Evolutionary conservation across 2,329 filamentous ascomycete species (phyloP).

Genomic region (Penicillium decumbens): DNA sequence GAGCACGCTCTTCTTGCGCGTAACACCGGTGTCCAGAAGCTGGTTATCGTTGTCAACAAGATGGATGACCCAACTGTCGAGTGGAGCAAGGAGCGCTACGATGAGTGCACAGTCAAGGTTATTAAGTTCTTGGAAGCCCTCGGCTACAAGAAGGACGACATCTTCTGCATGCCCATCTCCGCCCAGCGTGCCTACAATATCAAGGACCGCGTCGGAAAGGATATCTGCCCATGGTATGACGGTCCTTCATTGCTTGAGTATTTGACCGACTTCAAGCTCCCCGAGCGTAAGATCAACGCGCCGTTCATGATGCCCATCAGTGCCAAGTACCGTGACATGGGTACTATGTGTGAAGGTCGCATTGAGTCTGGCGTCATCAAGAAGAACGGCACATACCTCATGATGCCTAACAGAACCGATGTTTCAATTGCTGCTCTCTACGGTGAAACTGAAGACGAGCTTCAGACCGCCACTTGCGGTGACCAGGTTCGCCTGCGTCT

Average conservation of each 20-base stretch:
- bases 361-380: conserved; percentile 91
- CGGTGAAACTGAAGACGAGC: conserved; percentile 93
- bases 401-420: conserved; percentile 92
- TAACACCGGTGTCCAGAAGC: conserved; percentile 96
- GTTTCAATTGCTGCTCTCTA: conserved; percentile 81
- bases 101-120: conserved; percentile 89
- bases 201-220: conserved; percentile 78
- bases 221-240: conserved; percentile 74
- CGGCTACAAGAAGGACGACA: conserved; percentile 92
- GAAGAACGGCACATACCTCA: conserved; percentile 77
- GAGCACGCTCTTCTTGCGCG: conserved; percentile 98
- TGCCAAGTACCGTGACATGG: conserved; percentile 95
- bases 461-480: conserved; percentile 74
- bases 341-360: conserved; percentile 96
- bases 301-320: conserved; percentile 99
- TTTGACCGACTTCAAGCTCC: conserved; percentile 84
- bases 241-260: conserved; percentile 91
- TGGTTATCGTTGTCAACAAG: conserved; percentile 90
- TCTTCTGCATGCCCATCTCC: conserved; percentile 94
- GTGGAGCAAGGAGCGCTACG: conserved; percentile 89
- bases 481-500: conserved; percentile 91
- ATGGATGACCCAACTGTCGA: conserved; percentile 98
- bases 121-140: conserved; percentile 82
- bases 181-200: conserved; percentile 82
- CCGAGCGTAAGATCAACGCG: conserved; percentile 93